Base-by-base conservation (phyloP, 805 yeast genomes). In the Ogataea nonfermentans region DNA sequence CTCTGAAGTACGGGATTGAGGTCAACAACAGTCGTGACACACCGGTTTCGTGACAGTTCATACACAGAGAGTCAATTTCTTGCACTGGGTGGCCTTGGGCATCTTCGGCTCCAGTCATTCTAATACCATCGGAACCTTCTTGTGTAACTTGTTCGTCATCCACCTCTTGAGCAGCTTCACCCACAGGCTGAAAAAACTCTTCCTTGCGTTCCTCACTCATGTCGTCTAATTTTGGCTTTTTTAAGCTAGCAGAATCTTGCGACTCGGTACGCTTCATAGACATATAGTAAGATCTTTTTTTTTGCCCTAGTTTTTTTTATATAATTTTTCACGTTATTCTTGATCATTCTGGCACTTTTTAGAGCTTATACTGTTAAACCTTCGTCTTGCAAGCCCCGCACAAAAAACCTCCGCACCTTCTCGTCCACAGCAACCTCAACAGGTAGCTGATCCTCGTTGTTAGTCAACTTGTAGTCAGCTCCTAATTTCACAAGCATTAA, bases 81-180 rank as follows among this genome's bases (percentile, higher is more conserved):
- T 90, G 97, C 13, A 93, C 95, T 2, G 96, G 95, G 52, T 88
- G 93, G 4, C 96, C 96, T 61, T 80, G 81, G 8, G 84, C 82
- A 59, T 88, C 96, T 4, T 67, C 67, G 16, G 90, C 91, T 15
- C 93, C 95, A 1, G 95, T 85, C 25, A 73, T 64, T 41, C 69
- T 71, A 31, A 84, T 70, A 17, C 75, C 81, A 29, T 67, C 67
- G 44, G 62, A 61, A 5, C 16, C 49, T 46, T 32, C 47, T 43
- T 26, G 50, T 40, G 26, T 47, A 47, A 30, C 52, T 31, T 55
- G 54, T 22, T 61, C 58, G 29, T 63, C 70, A 24, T 58, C 53
- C 20, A 76, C 66, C 32, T 65, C 70, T 49, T 72, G 73, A 14
- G 76, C 84, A 25, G 74, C 74, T 32, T 74, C 74, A 29, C 84